Evolutionary conservation across 2,329 filamentous ascomycete genomes (phyloP), one percentile per base, ranked within the genome.

Genomic region (Ampelomyces quisqualis): DNA sequence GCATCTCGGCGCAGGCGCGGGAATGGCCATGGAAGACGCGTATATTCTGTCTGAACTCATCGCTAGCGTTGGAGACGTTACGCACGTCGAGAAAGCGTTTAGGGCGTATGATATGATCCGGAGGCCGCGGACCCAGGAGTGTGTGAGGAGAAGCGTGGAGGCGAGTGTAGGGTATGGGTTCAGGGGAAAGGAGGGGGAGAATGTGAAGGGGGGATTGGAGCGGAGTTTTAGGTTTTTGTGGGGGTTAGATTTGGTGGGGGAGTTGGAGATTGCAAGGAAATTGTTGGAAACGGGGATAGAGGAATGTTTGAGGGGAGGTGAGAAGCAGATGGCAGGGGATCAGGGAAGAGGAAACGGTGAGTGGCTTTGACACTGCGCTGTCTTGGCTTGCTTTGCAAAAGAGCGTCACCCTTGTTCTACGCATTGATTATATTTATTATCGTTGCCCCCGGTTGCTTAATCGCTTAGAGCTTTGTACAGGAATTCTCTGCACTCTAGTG

Each of bases 1-100:
- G 2, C 75, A 78, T 53, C 69, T 75, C 3, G 77, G 77, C 1
- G 72, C 76, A 0, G 78, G 78, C 5, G 78, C 77, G 2, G 74
- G 76, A 0, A 72, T 75, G 49, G 76, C 76, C 7, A 71, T 80
- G 47, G 77, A 80, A 57, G 78, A 80, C 42, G 74, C 70, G 2
- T 66, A 75, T 15, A 55, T 72, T 1, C 60, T 78, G 19, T 65
- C 65, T 7, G 54, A 54, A 7, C 46, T 74, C 3, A 48, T 76
- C 29, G 49, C 45, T 11, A 26, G 28, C 3, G 43, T 34, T 2
- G 30, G 41, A 4, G 34, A 19, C 5, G 14, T 35, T 11, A 46
- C 40, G 3, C 33, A 48, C 23, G 45, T 71, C 3, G 53, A 57
- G 42, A 43, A 40, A 17, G 69, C 68, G 0, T 70, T 73, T 39